A percentile compares a stretch with the other conserved stretches of the same genome.
Evolutionary conservation across 1,284 basidiomycete genomes (phyloP).

Genomic region (Neonothopanus nambi): DNA sequence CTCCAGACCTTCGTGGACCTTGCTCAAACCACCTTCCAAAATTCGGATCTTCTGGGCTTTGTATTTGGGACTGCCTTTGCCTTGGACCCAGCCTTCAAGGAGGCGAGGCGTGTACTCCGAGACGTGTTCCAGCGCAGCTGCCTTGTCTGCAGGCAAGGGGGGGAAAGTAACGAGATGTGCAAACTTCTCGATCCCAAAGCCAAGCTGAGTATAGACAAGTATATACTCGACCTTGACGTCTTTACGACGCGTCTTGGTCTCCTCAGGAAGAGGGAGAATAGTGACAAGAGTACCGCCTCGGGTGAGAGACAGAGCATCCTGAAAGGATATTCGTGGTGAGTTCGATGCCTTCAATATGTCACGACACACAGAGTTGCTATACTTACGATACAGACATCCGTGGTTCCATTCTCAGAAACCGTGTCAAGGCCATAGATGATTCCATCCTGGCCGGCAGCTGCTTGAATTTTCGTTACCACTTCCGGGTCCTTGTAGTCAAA

Average conservation of each 20-base stretch:
- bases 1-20: no score
- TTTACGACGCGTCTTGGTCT: background rate
- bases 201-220: background rate
- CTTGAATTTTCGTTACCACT: no score
- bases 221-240: background rate
- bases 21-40: no score
- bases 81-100: slow-evolving; percentile 5
- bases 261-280: background rate
- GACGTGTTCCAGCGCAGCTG: slow-evolving; percentile 2
- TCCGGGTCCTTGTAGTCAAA: no score
- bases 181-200: background rate
- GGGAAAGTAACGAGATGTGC: background rate
- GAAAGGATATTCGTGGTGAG: background rate
- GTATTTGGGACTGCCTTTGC: no score
- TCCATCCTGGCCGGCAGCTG: no score
- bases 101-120: background rate
- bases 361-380: no score
- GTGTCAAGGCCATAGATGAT: no score
- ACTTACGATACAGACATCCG: background rate
- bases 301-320: background rate
- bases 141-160: background rate
- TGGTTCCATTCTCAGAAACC: background rate
- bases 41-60: no score
- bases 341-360: background rate
- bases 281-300: background rate